Percentiles rank a stretch among this genome's conserved stretches.
Conservation (phyloP, 2,329 filamentous ascomycete species). For the Colletotrichum musicola region DNA sequence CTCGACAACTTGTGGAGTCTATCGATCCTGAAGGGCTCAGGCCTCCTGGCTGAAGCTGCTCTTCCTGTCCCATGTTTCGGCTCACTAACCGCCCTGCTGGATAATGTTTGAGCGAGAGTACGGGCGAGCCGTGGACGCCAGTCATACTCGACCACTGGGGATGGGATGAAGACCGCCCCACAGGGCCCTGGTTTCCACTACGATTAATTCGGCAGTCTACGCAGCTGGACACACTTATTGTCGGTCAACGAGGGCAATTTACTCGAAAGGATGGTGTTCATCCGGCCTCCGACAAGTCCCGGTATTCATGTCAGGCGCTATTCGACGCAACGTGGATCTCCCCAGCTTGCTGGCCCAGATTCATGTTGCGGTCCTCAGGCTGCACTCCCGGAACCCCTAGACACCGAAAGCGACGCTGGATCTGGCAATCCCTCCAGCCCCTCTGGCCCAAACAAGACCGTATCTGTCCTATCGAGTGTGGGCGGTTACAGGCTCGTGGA, state of each 20-base stretch:
- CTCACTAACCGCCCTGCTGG: not conserved
- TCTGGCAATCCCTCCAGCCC: too few species aligned
- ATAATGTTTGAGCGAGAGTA: not conserved
- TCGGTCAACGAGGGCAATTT: not conserved
- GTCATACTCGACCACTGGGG: not conserved
- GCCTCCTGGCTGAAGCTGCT: too few species aligned
- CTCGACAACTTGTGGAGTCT: not conserved
- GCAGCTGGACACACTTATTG: not conserved
- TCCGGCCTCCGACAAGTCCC: not conserved
- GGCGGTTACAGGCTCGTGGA: too few species aligned
- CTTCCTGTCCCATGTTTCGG: too few species aligned
- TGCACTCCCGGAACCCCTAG: too few species aligned
- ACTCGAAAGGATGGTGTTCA: not conserved
- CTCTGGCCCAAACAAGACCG: too few species aligned
- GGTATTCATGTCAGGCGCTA: not conserved
- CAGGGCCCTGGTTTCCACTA: not conserved
- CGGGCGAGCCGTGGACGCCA: not conserved
- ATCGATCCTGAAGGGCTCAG: not conserved
- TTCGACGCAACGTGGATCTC: not conserved
- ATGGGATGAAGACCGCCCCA: not conserved
- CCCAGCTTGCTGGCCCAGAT: too few species aligned
- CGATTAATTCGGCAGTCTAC: not conserved
- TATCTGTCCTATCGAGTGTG: too few species aligned
- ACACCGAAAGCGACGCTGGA: too few species aligned
- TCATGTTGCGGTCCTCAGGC: too few species aligned